Conservation (phyloP, 1,139 yeast genomes). For the Hansenula lynferdii region DNA sequence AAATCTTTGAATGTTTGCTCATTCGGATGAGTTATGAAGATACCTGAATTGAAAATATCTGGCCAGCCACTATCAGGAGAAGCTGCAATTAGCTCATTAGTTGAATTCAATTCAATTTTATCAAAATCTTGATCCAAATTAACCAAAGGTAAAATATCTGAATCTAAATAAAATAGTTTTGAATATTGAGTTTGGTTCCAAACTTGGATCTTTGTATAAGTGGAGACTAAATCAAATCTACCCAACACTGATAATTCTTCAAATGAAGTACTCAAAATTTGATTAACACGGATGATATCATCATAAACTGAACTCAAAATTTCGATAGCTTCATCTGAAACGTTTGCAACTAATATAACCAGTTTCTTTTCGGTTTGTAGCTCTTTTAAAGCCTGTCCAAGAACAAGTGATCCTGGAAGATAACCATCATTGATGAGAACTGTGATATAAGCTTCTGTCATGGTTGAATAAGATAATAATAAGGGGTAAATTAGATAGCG, state of each 20-base stretch:
- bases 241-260: slow-evolving; percentile 41
- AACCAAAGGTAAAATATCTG: slow-evolving; percentile 69
- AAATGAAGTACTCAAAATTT: slow-evolving; percentile 24
- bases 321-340: slow-evolving; percentile 18
- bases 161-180: slow-evolving; percentile 69
- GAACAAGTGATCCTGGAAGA: slow-evolving; percentile 69
- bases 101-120: slow-evolving; percentile 32
- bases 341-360: slow-evolving; percentile 18
- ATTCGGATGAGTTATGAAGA: slow-evolving; percentile 63
- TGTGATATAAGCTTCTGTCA: slow-evolving; percentile 14
- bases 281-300: slow-evolving; percentile 27
- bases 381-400: slow-evolving; percentile 39
- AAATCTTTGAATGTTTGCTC: slow-evolving; percentile 39
- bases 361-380: slow-evolving; percentile 15
- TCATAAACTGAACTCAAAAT: slow-evolving; percentile 21
- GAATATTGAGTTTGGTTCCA: slow-evolving; percentile 63
- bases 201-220: slow-evolving; percentile 67
- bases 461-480: too few species aligned
- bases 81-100: slow-evolving; percentile 41
- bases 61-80: slow-evolving; percentile 94
- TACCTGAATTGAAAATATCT: slow-evolving; percentile 88
- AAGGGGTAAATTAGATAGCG: too few species aligned
- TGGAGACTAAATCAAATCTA: slow-evolving; percentile 67
- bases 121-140: slow-evolving; percentile 37
- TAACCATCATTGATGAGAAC: slow-evolving; percentile 29